Evolutionary conservation across 192 early-diverging fungal genomes (phyloP).

Genomic region (Rhizophagus clarus): DNA sequence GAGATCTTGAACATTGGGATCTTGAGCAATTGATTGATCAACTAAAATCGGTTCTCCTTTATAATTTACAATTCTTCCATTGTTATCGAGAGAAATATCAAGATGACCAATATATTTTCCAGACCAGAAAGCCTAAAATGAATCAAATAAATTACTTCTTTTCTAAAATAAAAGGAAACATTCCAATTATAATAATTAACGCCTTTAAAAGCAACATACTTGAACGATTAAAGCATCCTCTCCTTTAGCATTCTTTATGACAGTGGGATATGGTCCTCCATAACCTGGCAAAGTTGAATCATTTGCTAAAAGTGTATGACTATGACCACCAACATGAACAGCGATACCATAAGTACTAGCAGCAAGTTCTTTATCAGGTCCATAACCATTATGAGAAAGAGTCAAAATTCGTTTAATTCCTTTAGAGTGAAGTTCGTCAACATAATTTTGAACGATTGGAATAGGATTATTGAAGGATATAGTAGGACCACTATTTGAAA

Average conservation of each 20-base stretch:
- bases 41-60: constrained; percentile 64
- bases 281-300: constrained; percentile 51
- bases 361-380: constrained; percentile 67
- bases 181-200: neutral
- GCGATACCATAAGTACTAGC: constrained; percentile 56
- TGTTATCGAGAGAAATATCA: constrained; percentile 60
- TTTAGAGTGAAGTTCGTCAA: constrained; percentile 58
- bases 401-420: constrained; percentile 69
- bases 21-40: constrained; percentile 50
- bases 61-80: constrained; percentile 54
- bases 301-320: constrained; percentile 66
- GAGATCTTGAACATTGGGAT: constrained; percentile 43
- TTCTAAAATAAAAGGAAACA: neutral
- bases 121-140: constrained; percentile 49
- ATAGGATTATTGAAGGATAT: constrained; percentile 62
- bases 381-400: constrained; percentile 75
- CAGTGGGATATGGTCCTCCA: constrained; percentile 72
- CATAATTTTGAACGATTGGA: constrained; percentile 59
- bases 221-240: constrained; percentile 71
- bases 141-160: neutral
- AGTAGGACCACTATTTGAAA: constrained; percentile 53
- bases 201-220: constrained; percentile 40
- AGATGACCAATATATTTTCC: constrained; percentile 66
- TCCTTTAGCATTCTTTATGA: constrained; percentile 62
- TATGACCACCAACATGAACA: constrained; percentile 76